A percentile compares a stretch with the other conserved stretches of the same genome.
phyloP scores from a whole-genome alignment of 352 stramenopile genomes.

The Pelagophyceae sp. region DNA sequence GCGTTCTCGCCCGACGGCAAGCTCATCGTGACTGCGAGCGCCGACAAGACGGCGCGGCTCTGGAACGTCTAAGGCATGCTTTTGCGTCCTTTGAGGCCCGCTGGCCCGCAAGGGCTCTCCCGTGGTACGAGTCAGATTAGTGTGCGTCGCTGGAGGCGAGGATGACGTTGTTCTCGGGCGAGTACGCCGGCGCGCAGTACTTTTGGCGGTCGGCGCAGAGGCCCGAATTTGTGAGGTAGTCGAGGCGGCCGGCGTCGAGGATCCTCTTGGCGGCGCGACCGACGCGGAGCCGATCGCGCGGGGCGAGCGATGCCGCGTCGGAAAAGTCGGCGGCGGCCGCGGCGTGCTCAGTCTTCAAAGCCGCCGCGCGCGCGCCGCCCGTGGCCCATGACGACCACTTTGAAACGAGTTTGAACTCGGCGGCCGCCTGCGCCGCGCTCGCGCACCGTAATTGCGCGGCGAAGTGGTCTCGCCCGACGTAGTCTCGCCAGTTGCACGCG shows the following conservation, averaged over 20 bases:
- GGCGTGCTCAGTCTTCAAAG: no score
- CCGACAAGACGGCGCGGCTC: no score
- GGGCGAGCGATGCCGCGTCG: background rate
- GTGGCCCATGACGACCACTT: background rate
- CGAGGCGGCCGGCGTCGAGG: background rate
- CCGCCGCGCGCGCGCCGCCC: no score
- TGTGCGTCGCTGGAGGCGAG: no score
- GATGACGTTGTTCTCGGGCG: slow-evolving; percentile 8
- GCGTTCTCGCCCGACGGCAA: no score
- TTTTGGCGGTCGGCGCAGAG: background rate
- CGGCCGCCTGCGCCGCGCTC: background rate
- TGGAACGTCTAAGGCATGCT: no score
- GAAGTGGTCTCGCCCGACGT: slow-evolving; percentile 15
- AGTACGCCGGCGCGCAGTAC: background rate
- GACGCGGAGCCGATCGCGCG: background rate
- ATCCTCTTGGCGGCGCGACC: background rate
- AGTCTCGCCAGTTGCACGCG: background rate
- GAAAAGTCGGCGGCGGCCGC: background rate
- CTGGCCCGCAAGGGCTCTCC: no score
- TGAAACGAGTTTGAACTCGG: background rate
- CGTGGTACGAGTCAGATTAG: no score
- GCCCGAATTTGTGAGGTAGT: background rate
- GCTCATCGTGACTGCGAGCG: no score
- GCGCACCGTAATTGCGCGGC: background rate
- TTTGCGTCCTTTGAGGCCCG: no score